Conservation (phyloP, 2,329 filamentous ascomycete species). For the Aureobasidium subglaciale region DNA sequence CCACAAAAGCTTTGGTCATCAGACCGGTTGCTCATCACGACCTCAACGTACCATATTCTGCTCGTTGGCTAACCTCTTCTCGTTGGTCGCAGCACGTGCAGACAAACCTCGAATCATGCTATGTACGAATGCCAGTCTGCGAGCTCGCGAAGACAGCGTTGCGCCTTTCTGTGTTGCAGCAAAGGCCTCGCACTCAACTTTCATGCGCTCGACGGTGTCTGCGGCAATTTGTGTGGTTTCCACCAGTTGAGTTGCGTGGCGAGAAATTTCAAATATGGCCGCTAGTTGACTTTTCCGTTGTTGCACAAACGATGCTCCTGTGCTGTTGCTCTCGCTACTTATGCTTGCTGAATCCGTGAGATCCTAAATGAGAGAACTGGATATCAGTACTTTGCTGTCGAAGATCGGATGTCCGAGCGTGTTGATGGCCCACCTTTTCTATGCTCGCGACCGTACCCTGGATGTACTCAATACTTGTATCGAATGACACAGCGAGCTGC, state of each 20-base stretch:
- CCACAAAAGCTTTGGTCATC: too few species aligned
- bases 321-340: background rate
- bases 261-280: background rate
- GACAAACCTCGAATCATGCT: background rate
- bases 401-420: background rate
- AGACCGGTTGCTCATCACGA: too few species aligned
- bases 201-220: background rate
- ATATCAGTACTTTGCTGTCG: too few species aligned
- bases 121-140: background rate
- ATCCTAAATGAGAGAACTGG: background rate
- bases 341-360: background rate
- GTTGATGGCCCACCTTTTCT: background rate
- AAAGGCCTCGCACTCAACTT: background rate
- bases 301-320: background rate
- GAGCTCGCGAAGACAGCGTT: background rate
- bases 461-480: background rate
- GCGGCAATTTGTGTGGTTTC: background rate
- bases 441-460: background rate
- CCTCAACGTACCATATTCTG: background rate
- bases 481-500: background rate
- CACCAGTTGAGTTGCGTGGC: background rate
- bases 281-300: background rate
- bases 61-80: background rate
- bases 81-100: background rate
- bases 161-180: background rate